Conservation (phyloP, 2,329 filamentous ascomycete genomes). For the Calonectria leucothoes region DNA sequence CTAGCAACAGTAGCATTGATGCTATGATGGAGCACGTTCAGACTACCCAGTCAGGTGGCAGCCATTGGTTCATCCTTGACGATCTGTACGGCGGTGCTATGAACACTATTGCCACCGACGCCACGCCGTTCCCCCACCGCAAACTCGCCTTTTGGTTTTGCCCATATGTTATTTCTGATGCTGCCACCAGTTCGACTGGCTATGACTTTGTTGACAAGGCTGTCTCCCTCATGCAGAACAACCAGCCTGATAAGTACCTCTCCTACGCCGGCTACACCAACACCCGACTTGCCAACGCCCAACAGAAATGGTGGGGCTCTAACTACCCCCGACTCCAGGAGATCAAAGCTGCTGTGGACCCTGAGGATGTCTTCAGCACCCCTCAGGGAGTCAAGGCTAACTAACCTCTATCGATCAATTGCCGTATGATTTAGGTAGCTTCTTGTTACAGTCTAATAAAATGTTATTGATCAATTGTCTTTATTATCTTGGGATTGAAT, state of each 20-base stretch:
- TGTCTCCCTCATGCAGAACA: not conserved
- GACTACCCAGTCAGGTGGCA: not conserved
- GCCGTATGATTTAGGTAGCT: too few relatives aligned
- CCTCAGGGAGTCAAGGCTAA: slow-evolving; percentile 1
- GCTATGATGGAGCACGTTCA: not conserved
- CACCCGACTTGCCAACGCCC: not conserved
- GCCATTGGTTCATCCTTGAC: not conserved
- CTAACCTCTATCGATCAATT: not conserved
- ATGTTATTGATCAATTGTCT: too few relatives aligned
- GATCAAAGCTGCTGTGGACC: not conserved
- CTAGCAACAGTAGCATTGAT: not conserved
- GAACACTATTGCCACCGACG: not conserved
- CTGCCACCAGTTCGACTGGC: not conserved
- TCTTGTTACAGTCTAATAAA: too few relatives aligned
- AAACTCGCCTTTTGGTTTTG: not conserved
- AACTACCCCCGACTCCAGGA: not conserved
- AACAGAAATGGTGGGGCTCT: not conserved
- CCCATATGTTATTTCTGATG: not conserved
- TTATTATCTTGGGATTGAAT: too few relatives aligned
- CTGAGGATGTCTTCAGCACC: not conserved
- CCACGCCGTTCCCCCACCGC: not conserved
- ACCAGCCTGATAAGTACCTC: slow-evolving; percentile 1
- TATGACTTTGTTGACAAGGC: not conserved
- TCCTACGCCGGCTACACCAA: not conserved
- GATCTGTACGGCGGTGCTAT: slow-evolving; percentile 2